These are phyloP conservation scores for Urostyla sp. DNA, from an alignment of 73 alveolate genomes.

Conservation along the genomic window DNA sequence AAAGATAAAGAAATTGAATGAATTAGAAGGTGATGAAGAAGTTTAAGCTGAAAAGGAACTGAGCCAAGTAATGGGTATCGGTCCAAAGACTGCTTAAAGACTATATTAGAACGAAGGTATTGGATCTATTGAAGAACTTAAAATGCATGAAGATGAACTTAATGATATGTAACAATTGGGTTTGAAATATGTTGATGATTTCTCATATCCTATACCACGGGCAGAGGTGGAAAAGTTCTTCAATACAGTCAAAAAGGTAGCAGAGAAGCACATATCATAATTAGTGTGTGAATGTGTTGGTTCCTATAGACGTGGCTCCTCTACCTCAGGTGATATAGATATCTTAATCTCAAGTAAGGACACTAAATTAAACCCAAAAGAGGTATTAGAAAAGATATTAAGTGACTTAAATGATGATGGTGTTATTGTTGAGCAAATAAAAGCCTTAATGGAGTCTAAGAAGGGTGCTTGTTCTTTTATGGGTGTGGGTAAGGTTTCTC, in stretches of 20 bases:
- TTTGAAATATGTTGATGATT: conserved; percentile 87
- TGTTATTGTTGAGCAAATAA: conserved; percentile 73
- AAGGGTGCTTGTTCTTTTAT: conserved; percentile 75
- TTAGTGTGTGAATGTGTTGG: conserved; percentile 94
- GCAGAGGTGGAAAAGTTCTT: conserved; percentile 86
- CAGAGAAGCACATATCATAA: conserved; percentile 63
- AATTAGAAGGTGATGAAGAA: conserved; percentile 78
- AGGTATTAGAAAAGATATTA: conserved; percentile 77
- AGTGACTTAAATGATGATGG: conserved; percentile 76
- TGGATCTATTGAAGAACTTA: conserved; percentile 83
- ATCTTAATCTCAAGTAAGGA: conserved; percentile 89
- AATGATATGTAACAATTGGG: conserved; percentile 85
- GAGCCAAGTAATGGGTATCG: conserved; percentile 91
- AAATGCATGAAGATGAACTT: conserved; percentile 68
- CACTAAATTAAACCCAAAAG: conserved; percentile 79
- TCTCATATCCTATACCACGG: conserved; percentile 89
- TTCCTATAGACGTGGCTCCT: conserved; percentile 91
- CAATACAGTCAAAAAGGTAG: conserved; percentile 77
- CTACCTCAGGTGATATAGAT: conserved; percentile 96
- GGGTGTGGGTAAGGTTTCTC: conserved; percentile 71
- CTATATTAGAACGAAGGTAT: conserved; percentile 87
- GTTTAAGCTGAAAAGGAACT: conserved; percentile 74
- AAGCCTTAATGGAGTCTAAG: conserved; percentile 60
- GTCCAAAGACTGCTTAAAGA: conserved; percentile 87
- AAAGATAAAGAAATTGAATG: conserved; percentile 78